A percentile compares a stretch with the other conserved stretches of the same genome.
Evolutionary conservation across 2,329 filamentous ascomycete species (phyloP).

Genomic region (Botryosphaeria dothidea): DNA sequence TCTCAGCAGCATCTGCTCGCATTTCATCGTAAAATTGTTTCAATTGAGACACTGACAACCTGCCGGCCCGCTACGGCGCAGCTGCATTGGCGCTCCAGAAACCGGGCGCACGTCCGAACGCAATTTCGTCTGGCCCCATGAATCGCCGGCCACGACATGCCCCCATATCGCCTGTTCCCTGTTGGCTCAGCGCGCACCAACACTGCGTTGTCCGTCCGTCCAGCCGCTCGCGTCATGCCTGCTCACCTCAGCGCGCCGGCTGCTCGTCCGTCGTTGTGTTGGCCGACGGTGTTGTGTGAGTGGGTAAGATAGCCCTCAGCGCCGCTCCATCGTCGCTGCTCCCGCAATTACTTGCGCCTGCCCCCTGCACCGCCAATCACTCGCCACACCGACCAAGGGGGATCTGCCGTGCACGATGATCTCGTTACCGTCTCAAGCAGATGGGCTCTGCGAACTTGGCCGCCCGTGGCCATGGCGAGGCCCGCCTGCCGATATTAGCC

Average conservation of each 20-base stretch:
- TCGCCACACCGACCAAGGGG: conserved; percentile 11
- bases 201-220: neutral
- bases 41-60: neutral
- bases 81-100: neutral
- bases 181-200: neutral
- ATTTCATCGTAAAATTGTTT: neutral
- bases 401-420: conserved; percentile 15
- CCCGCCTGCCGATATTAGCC: conserved; percentile 13
- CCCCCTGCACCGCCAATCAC: conserved; percentile 16
- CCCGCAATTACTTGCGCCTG: neutral
- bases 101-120: conserved; percentile 7
- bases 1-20: neutral
- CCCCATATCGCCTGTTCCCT: neutral
- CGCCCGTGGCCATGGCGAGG: conserved; percentile 2
- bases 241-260: neutral
- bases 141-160: conserved; percentile 11
- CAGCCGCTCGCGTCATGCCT: neutral
- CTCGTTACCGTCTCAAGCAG: conserved; percentile 6
- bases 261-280: neutral
- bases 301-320: neutral
- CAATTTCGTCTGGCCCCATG: conserved; percentile 13
- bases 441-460: conserved; percentile 1
- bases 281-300: neutral
- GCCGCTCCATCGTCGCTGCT: neutral
- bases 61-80: neutral